Evolutionary conservation across 2,329 filamentous ascomycete genomes (phyloP).

Genomic region (Alternaria dauci): DNA sequence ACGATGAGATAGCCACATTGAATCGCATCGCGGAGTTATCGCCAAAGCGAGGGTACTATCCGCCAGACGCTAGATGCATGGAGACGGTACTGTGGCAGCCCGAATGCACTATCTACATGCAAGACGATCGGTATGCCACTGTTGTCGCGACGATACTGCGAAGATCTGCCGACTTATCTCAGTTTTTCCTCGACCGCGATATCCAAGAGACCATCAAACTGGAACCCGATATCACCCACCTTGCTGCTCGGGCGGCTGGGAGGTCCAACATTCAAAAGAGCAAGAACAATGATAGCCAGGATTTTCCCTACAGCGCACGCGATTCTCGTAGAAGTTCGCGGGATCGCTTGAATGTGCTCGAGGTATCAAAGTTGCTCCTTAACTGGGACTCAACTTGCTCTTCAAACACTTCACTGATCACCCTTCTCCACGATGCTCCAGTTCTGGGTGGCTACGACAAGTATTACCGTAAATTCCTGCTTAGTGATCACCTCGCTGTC

Average conservation of each 20-base stretch:
- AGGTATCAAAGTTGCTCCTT: constrained; percentile 23
- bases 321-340: constrained; percentile 15
- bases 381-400: constrained; percentile 17
- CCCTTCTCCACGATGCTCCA: constrained; percentile 44
- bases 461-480: constrained; percentile 40
- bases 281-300: background rate
- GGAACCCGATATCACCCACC: constrained; percentile 17
- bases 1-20: constrained; percentile 11
- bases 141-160: constrained; percentile 25
- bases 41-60: constrained; percentile 48
- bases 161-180: constrained; percentile 20
- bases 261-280: background rate
- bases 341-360: constrained; percentile 14
- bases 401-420: constrained; percentile 13
- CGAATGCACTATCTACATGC: constrained; percentile 31
- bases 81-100: constrained; percentile 44
- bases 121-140: constrained; percentile 42
- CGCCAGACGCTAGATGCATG: constrained; percentile 35
- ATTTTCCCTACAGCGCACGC: constrained; percentile 23
- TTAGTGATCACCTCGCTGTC: constrained; percentile 53
- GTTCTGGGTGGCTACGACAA: constrained; percentile 52
- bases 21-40: constrained; percentile 46
- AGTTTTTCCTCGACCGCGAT: constrained; percentile 4
- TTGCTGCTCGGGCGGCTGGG: constrained; percentile 27
- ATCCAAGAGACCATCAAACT: background rate